Evolutionary conservation across 371 early-diverging fungal genomes (phyloP).

Genomic region (Smittium culicis): DNA sequence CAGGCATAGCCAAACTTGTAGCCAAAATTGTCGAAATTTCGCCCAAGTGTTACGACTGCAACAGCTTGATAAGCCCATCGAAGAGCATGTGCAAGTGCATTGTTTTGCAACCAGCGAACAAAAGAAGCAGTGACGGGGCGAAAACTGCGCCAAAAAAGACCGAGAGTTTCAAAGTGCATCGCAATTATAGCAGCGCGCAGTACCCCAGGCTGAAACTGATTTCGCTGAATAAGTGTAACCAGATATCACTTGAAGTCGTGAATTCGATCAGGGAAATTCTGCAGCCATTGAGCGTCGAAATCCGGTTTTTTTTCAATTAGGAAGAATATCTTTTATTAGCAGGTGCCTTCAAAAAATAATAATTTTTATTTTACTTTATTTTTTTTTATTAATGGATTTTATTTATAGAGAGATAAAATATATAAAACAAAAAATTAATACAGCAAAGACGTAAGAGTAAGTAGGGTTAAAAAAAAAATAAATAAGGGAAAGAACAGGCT

Average conservation of each 20-base stretch:
- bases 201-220: slow-evolving; percentile 8
- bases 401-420: too few species aligned
- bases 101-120: not conserved
- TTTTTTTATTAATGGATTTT: too few species aligned
- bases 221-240: slow-evolving; percentile 3
- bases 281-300: not conserved
- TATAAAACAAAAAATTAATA: too few species aligned
- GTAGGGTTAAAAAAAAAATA: too few species aligned
- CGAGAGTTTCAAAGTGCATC: not conserved
- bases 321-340: too few species aligned
- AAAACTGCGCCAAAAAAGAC: not conserved
- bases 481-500: too few species aligned
- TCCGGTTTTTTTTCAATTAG: not conserved
- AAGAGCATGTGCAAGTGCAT: not conserved
- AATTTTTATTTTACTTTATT: too few species aligned
- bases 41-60: not conserved
- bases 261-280: not conserved
- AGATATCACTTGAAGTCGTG: slow-evolving; percentile 1
- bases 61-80: not conserved
- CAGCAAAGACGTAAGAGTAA: too few species aligned
- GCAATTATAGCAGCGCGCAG: not conserved
- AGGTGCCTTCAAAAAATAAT: too few species aligned
- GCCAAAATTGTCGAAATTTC: not conserved
- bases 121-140: too few species aligned
- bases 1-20: not conserved